phyloP scores from a whole-genome alignment of 164 flowering plant species.

The Aristolochia contorta region DNA sequence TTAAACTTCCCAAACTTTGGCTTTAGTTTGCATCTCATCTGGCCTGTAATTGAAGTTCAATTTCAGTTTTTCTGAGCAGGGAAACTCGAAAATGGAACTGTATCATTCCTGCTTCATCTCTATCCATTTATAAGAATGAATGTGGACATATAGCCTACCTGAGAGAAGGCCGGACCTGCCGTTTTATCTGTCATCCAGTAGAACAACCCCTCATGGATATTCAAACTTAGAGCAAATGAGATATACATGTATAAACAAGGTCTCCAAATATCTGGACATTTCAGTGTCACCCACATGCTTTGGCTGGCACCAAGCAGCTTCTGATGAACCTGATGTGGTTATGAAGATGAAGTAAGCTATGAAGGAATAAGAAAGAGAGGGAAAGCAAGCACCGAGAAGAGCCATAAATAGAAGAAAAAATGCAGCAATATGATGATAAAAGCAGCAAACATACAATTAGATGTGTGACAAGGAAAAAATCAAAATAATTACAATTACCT shows the following conservation, averaged over 20 bases:
- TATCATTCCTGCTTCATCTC: neutral
- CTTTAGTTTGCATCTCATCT: too few relatives aligned
- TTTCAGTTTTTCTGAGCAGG: too few relatives aligned
- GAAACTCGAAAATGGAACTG: too few relatives aligned
- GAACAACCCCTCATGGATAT: conserved; percentile 81
- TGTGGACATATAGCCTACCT: conserved; percentile 37
- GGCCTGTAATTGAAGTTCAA: too few relatives aligned
- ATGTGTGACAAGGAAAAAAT: too few relatives aligned
- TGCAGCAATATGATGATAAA: neutral
- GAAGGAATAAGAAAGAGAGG: neutral
- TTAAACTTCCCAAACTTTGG: too few relatives aligned
- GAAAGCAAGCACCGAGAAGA: neutral
- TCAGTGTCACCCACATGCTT: conserved; percentile 75
- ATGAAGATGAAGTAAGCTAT: neutral
- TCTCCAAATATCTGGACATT: conserved; percentile 75
- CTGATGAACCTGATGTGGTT: conserved; percentile 40
- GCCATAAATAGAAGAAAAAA: neutral
- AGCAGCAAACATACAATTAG: too few relatives aligned
- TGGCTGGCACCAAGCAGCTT: conserved; percentile 58
- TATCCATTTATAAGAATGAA: neutral
- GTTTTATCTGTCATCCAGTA: conserved; percentile 84
- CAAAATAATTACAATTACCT: conserved; percentile 28
- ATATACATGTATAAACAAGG: conserved; percentile 91
- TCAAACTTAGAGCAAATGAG: conserved; percentile 60
- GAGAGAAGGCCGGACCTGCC: conserved; percentile 79